Base-by-base conservation (phyloP, 371 early-diverging fungal species). In the Basidiobolus meristosporus region DNA sequence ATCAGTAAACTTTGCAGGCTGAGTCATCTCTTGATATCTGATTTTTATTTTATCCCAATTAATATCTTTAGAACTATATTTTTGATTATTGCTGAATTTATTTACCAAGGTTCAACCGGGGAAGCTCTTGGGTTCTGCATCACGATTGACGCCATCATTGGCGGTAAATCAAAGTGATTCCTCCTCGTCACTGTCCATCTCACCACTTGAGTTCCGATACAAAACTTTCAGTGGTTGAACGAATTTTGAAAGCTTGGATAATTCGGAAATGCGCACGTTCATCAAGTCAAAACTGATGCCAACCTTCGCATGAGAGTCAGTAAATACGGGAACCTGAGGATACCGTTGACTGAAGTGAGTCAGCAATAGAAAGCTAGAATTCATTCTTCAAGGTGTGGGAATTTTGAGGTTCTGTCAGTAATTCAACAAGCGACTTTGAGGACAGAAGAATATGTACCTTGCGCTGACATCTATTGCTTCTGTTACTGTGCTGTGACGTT, bases 271-370 rank as follows among this genome's bases (percentile, higher is more conserved):
- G 3, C 50, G 49, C 2, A 82, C 59, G 3, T 69, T 47, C 88
- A 88, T 84, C 56, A 81, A 46, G 53, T 88, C 88, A 64, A 83
- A 84, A 42, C 81, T 79, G 34, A 80, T 63, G n/a, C 82, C 81
- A 14, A 79, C 68, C 19, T 56, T 47, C 14, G 51, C 57, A 14
- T 59, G 56, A 14, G 58, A 59, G 45, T 57, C 46, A 7, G 41
- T 60, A 3, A 80, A 61, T 20, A 50, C 45, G 0, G 85, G 85
- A 15, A 84, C 49, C 54, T 82, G 80, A 10, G 82, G 81, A 60
- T 96, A 97, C 17, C 99, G 71, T 59, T 98, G 96, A 53, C 93
- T 91, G 50, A 98, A 98, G 54, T 99, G 99, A 38, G 98, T 99
- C 41, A 99, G 57, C 29, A 98, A 48, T 2, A 87, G 67, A 39